Conservation (phyloP, 495 filamentous ascomycete genomes). For the Amniculicola lignicola region DNA sequence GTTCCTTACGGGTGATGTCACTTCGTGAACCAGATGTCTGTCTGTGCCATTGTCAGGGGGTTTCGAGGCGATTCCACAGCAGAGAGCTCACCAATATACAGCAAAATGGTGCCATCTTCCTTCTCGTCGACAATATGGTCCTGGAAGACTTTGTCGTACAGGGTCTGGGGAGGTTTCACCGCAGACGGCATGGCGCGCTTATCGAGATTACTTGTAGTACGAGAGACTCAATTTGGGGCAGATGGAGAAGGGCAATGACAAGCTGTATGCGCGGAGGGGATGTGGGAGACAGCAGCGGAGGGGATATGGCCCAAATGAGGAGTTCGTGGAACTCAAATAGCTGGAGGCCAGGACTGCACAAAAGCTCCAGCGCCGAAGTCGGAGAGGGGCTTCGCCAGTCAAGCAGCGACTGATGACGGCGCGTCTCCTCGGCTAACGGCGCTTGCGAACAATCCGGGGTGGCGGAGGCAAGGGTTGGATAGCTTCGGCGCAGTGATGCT, state of each 20-base stretch:
- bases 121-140: slow-evolving; percentile 92
- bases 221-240: slow-evolving; percentile 16
- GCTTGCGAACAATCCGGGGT: background rate
- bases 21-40: slow-evolving; percentile 95
- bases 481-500: background rate
- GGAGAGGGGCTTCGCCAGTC: slow-evolving; percentile 23
- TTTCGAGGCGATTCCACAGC: slow-evolving; percentile 9
- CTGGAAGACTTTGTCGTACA: slow-evolving; percentile 97
- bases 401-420: slow-evolving; percentile 6
- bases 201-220: slow-evolving; percentile 13
- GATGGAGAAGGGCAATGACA: background rate
- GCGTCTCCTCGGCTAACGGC: slow-evolving; percentile 5
- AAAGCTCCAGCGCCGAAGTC: slow-evolving; percentile 20
- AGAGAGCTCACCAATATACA: slow-evolving; percentile 79
- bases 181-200: slow-evolving; percentile 68
- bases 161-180: slow-evolving; percentile 73
- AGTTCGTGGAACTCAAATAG: slow-evolving; percentile 20
- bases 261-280: background rate
- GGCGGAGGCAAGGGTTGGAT: background rate
- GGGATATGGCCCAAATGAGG: slow-evolving; percentile 4
- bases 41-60: slow-evolving; percentile 48
- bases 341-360: slow-evolving; percentile 1
- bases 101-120: slow-evolving; percentile 82
- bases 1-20: slow-evolving; percentile 77
- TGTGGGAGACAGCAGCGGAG: background rate